Conservation (phyloP, 495 filamentous ascomycete species). For the Penicillium lividum region DNA sequence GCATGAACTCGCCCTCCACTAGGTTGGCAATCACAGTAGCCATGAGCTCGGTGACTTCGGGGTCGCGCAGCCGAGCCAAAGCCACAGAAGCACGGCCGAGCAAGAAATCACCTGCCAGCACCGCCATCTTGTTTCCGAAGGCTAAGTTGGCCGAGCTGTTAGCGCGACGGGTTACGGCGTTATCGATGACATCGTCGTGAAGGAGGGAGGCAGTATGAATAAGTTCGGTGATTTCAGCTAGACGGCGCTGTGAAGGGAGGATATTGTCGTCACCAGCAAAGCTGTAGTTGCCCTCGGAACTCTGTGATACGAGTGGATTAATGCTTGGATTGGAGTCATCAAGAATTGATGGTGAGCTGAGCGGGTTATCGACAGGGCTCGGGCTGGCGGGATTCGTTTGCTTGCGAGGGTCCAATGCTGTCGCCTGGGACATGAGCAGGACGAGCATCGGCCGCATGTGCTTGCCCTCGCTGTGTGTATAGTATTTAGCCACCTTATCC, state of each 20-base stretch:
- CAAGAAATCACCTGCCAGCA: slow-evolving; percentile 92
- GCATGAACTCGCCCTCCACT: slow-evolving; percentile 99
- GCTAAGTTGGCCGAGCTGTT: slow-evolving; percentile 85
- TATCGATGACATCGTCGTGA: slow-evolving; percentile 98
- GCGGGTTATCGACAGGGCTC: slow-evolving; percentile 67
- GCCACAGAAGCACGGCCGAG: slow-evolving; percentile 92
- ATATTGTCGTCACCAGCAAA: slow-evolving; percentile 34
- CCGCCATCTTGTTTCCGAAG: slow-evolving; percentile 99
- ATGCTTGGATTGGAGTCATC: slow-evolving; percentile 79
- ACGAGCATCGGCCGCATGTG: slow-evolving; percentile 93
- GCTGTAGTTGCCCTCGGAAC: slow-evolving; percentile 50
- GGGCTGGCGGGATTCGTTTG: slow-evolving; percentile 38
- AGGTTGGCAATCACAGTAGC: slow-evolving; percentile 96
- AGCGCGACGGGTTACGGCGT: slow-evolving; percentile 78
- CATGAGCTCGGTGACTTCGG: slow-evolving; percentile 90
- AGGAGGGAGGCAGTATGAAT: slow-evolving; percentile 96
- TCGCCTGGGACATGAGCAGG: slow-evolving; percentile 93
- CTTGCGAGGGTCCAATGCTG: slow-evolving; percentile 72
- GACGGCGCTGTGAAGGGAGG: slow-evolving; percentile 80
- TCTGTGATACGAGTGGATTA: slow-evolving; percentile 50
- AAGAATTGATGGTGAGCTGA: slow-evolving; percentile 74
- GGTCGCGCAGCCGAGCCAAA: slow-evolving; percentile 82
- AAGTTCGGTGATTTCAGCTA: slow-evolving; percentile 96
- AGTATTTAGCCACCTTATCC: slow-evolving; percentile 96
- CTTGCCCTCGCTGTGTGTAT: slow-evolving; percentile 95